Evolutionary conservation across 768 basidiomycete genomes (phyloP).

Genomic region (Psilocybe sp.): DNA sequence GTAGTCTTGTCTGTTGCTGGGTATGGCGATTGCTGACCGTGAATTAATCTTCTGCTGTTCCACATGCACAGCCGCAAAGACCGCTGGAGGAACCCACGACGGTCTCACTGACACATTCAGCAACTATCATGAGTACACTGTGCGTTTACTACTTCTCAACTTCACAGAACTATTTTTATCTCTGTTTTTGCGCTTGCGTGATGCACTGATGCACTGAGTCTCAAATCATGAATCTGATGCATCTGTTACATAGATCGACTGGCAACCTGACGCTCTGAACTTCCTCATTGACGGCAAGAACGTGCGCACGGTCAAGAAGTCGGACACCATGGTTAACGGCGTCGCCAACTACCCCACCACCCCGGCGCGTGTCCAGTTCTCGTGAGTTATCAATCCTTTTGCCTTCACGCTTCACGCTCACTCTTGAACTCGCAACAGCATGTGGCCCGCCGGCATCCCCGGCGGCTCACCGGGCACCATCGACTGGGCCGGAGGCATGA

Average conservation of each 20-base stretch:
- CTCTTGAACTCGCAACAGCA: constrained; percentile 29
- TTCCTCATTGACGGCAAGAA: constrained; percentile 70
- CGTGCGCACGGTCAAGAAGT: constrained; percentile 65
- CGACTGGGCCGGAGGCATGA: constrained; percentile 79
- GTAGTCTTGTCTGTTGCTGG: constrained; percentile 19
- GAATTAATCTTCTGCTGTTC: not conserved
- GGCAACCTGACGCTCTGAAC: constrained; percentile 65
- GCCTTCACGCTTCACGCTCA: not conserved
- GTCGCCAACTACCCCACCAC: constrained; percentile 69
- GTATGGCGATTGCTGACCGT: not conserved
- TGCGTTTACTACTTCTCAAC: constrained; percentile 29
- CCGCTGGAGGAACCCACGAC: constrained; percentile 44
- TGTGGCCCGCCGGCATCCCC: constrained; percentile 83
- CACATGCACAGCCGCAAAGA: constrained; percentile 35
- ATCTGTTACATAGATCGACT: constrained; percentile 83
- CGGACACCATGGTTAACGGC: constrained; percentile 56
- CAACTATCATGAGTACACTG: constrained; percentile 77
- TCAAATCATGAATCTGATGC: too few relatives aligned
- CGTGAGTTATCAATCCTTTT: constrained; percentile 38
- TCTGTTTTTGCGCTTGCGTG: not conserved
- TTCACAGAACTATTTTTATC: not conserved
- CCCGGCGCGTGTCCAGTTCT: constrained; percentile 78
- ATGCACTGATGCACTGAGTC: too few relatives aligned
- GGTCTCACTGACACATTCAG: constrained; percentile 60
- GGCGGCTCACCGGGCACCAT: constrained; percentile 65